Percentiles rank a stretch among this genome's conserved stretches.
These are phyloP conservation scores for Iris macrosiphon DNA, from an alignment of 106 monocot genomes.

Conservation along the genomic window DNA sequence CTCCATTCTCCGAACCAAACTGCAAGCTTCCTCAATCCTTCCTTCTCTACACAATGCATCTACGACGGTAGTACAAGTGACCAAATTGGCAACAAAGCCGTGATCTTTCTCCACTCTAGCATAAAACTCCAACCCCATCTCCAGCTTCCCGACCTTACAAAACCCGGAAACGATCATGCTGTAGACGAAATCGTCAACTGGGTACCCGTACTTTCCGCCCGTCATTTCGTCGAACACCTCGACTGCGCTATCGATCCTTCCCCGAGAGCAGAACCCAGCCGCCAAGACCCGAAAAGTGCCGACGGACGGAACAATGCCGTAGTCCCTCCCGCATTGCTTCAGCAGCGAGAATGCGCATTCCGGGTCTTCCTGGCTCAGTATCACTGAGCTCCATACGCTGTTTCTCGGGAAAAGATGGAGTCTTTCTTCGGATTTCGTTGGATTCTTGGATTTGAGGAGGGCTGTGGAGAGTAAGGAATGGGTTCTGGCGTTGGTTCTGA, in stretches of 20 bases:
- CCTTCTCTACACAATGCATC: constrained; percentile 50
- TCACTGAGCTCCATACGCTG: constrained; percentile 36
- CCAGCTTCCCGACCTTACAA: constrained; percentile 36
- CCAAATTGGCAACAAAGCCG: constrained; percentile 40
- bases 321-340: constrained; percentile 29
- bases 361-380: constrained; percentile 34
- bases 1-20: constrained; percentile 40
- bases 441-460: constrained; percentile 41
- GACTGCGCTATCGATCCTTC: constrained; percentile 44
- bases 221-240: constrained; percentile 57
- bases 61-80: constrained; percentile 44
- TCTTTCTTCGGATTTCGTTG: constrained; percentile 14
- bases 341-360: constrained; percentile 40
- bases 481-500: constrained; percentile 20
- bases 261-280: constrained; percentile 21
- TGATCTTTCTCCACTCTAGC: constrained; percentile 11
- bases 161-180: constrained; percentile 64
- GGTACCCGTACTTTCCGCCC: constrained; percentile 18
- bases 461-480: constrained; percentile 32
- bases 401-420: constrained; percentile 17
- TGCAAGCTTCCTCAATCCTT: constrained; percentile 39
- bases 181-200: constrained; percentile 37
- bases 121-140: constrained; percentile 36
- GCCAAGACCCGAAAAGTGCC: constrained; percentile 35
- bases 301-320: constrained; percentile 25